Evolutionary conservation across 352 stramenopile species (phyloP), one percentile per base, ranked within the genome.

Genomic region (Phytopythium boreale): DNA sequence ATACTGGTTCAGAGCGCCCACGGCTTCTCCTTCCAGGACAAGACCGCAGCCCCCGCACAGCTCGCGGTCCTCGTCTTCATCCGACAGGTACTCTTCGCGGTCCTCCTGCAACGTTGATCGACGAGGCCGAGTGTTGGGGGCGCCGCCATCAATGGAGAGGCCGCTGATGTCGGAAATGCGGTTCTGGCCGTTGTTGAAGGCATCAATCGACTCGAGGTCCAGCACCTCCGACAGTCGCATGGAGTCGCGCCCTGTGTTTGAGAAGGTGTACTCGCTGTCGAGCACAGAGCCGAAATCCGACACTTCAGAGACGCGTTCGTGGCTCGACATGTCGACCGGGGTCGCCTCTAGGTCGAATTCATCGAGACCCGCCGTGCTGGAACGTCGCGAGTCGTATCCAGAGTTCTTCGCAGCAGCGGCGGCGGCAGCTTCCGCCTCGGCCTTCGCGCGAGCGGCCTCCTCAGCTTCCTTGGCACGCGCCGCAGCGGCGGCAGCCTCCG

Each of bases 1-100:
- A 66, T 90, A 94, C 43, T 89, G 77, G 72, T 88, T 88, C 43
- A 94, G 44, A 15, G 85, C 85, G n/a, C 82, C 83, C 53, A 94
- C 78, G 22, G 85, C 85, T 74, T 94, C 85, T 29, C 85, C 85
- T 59, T 94, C 82, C 26, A 94, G 72, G 19, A 92, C 82, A 36
- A 75, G 71, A 3, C 74, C 72, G 58, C 85, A 94, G 27, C 82
- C 85, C 59, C 81, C 85, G 50, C 85, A 93, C 29, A 88, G 59
- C 60, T 91, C 85, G 12, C 79, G 78, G 50, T 94, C 85, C n/a
- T 83, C 78, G 17, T 88, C 81, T 27, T 90, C 83, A 53, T 90
- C 82, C 36, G 70, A 82, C 29, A 80, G 72, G 8, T 66, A 69
- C 47, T 87, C 79, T 51, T 79, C 70, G n/a, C 82, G 71, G 24